phyloP scores from a whole-genome alignment of 2,329 filamentous ascomycete genomes.

The Hymenoscyphus occultus region DNA sequence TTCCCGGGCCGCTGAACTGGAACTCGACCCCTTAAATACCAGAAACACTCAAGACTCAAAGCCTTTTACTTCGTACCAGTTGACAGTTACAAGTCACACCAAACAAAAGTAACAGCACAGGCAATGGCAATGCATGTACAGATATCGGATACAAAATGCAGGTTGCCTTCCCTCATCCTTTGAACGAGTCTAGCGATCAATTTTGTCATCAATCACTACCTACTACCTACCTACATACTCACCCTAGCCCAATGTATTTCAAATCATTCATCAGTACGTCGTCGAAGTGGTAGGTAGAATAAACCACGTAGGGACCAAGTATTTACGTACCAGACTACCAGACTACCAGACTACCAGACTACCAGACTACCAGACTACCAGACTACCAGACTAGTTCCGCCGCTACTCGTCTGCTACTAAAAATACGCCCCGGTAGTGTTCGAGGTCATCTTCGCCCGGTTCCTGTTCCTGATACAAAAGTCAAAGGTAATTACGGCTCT shows the following conservation, averaged over 20 bases:
- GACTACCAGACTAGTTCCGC: no score
- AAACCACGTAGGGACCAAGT: no score
- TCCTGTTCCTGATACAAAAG: background rate
- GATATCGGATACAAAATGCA: background rate
- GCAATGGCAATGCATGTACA: background rate
- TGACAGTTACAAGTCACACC: background rate
- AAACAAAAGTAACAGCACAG: background rate
- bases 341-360: no score
- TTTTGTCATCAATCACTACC: no score
- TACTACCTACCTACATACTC: no score
- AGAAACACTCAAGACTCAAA: background rate
- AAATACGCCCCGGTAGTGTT: background rate
- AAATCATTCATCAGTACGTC: no score
- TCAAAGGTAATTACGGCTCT: no score
- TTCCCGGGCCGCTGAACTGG: slow-evolving; percentile 6
- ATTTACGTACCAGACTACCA: no score
- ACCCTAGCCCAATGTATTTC: no score
- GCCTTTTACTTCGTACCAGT: background rate
- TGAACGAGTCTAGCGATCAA: no score
- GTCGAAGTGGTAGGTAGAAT: no score
- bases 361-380: no score
- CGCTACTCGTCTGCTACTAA: background rate
- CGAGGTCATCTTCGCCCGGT: background rate
- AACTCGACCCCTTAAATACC: background rate
- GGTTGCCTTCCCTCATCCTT: background rate